These are phyloP conservation scores for Trichaptum fuscoviolaceum DNA, from an alignment of 768 basidiomycete genomes.

Conservation along the genomic window DNA sequence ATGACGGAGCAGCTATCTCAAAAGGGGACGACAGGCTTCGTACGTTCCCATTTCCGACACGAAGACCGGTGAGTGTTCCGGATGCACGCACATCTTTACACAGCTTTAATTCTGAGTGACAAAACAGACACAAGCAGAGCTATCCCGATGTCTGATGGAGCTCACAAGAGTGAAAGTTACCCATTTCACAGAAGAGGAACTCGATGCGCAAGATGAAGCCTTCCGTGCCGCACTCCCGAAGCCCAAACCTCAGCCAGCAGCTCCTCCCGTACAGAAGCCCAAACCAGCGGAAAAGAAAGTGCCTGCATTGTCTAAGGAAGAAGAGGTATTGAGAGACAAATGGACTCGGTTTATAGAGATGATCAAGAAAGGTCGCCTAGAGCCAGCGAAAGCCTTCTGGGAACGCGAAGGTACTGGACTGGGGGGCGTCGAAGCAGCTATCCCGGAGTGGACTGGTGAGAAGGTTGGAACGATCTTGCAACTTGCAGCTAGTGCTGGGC, in stretches of 20 bases:
- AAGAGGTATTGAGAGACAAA: slow-evolving; percentile 72
- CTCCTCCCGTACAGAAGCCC: slow-evolving; percentile 31
- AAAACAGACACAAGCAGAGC: slow-evolving; percentile 81
- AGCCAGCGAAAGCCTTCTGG: slow-evolving; percentile 76
- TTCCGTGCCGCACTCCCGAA: slow-evolving; percentile 87
- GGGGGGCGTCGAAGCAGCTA: slow-evolving; percentile 52
- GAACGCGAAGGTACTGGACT: slow-evolving; percentile 59
- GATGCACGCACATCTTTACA: not conserved
- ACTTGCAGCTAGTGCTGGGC: slow-evolving; percentile 63
- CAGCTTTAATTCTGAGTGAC: not conserved
- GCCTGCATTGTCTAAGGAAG: slow-evolving; percentile 70
- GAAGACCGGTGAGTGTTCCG: slow-evolving; percentile 73
- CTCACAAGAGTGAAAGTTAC: slow-evolving; percentile 81
- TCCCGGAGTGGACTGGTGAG: slow-evolving; percentile 71
- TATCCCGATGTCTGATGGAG: slow-evolving; percentile 80
- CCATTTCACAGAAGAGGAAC: slow-evolving; percentile 78
- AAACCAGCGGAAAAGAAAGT: slow-evolving; percentile 42
- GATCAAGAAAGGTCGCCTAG: slow-evolving; percentile 79
- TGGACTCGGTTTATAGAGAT: slow-evolving; percentile 87
- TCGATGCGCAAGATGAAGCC: slow-evolving; percentile 82
- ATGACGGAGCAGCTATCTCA: slow-evolving; percentile 68
- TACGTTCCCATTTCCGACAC: slow-evolving; percentile 93
- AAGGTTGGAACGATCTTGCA: slow-evolving; percentile 67
- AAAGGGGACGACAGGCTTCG: slow-evolving; percentile 79
- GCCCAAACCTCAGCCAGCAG: slow-evolving; percentile 52